Percentiles rank a stretch among this genome's conserved stretches.
Conservation (phyloP, 164 flowering plant species). For the Piper longum region DNA sequence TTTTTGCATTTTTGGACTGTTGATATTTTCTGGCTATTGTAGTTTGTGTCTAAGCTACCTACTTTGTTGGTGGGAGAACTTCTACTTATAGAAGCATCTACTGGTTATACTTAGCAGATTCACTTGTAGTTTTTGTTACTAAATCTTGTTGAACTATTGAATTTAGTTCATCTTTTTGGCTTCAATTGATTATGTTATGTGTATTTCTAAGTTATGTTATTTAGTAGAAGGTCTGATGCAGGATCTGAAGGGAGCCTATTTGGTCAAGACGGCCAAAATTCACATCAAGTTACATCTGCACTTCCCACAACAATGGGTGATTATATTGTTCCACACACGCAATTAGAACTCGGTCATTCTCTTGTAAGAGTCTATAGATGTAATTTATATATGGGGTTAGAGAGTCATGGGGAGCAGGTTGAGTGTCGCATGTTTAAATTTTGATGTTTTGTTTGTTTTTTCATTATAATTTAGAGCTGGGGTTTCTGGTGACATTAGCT, state of each 20-base stretch:
- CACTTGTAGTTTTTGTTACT: no score
- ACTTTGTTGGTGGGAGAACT: no score
- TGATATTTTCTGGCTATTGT: no score
- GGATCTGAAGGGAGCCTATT: conserved; percentile 23
- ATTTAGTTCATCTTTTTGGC: no score
- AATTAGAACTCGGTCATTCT: conserved; percentile 85
- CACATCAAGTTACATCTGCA: conserved; percentile 27
- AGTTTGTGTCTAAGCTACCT: no score
- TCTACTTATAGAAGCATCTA: no score
- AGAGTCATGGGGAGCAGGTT: neutral
- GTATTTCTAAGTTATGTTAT: neutral
- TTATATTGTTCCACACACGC: conserved; percentile 41
- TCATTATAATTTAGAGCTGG: no score
- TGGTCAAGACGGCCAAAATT: conserved; percentile 20
- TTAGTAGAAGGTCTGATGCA: conserved; percentile 6
- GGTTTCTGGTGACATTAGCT: no score
- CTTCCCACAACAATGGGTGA: conserved; percentile 27
- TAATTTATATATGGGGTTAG: neutral
- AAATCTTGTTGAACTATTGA: no score
- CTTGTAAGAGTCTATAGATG: conserved; percentile 34
- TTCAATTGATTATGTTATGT: no score
- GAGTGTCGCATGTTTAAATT: neutral
- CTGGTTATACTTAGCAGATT: no score
- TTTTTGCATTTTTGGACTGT: no score
- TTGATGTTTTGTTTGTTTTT: neutral